These are phyloP conservation scores for Pogostemon cablin DNA, from an alignment of 257 asterid genomes.

Conservation along the genomic window DNA sequence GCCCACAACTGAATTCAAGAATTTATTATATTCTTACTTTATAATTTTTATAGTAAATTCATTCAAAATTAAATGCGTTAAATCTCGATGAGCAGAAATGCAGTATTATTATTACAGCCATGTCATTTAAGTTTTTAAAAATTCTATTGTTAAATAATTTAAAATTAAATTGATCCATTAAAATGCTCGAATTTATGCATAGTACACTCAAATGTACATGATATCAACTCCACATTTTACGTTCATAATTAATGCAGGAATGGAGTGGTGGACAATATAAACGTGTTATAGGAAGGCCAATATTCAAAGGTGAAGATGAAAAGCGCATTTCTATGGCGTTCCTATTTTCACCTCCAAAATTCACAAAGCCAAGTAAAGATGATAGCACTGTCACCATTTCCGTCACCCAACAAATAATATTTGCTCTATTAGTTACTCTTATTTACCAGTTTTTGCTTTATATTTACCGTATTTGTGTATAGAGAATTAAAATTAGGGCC, in stretches of 20 bases:
- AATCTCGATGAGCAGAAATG: too few species aligned
- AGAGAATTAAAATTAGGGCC: not conserved
- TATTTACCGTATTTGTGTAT: conserved; percentile 38
- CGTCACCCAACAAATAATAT: conserved; percentile 54
- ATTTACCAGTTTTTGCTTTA: conserved; percentile 45
- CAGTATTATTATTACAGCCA: too few species aligned
- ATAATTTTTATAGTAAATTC: too few species aligned
- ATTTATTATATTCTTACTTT: too few species aligned
- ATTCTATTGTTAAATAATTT: too few species aligned
- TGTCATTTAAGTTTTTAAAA: too few species aligned
- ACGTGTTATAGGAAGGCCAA: conserved; percentile 76
- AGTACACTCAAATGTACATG: too few species aligned
- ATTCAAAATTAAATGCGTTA: too few species aligned
- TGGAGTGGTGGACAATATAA: conserved; percentile 63
- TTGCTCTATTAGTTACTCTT: conserved; percentile 44
- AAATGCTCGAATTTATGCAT: too few species aligned
- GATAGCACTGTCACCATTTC: conserved; percentile 46
- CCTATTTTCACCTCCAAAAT: conserved; percentile 49
- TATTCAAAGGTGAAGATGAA: conserved; percentile 51
- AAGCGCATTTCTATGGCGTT: conserved; percentile 66
- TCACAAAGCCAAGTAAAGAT: conserved; percentile 20
- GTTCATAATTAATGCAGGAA: conserved; percentile 40
- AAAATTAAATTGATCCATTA: too few species aligned
- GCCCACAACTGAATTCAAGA: too few species aligned
- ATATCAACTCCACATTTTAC: not conserved